Base-by-base conservation (phyloP, 192 early-diverging fungal species). In the Entomortierella lignicola region DNA sequence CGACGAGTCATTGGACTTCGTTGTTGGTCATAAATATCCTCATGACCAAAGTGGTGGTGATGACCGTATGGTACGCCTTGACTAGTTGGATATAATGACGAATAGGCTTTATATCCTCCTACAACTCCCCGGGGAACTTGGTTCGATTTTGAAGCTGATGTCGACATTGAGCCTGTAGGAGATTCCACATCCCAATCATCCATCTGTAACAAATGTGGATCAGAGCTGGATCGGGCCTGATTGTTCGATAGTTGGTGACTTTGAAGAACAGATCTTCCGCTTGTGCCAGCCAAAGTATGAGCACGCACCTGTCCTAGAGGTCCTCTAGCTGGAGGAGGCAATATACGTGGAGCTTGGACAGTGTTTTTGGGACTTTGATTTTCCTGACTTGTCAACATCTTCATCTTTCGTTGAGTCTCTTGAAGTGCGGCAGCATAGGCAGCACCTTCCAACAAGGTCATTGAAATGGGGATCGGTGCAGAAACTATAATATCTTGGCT, bases 1-100 rank as follows among this genome's bases (percentile, higher is more conserved):
- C 71, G 54, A 3, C 62, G 71, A 17, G 58, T 72, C 71, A 72
- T 72, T 1, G 71, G 71, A 17, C 71, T 72, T 8, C 71, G 61
- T 32, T 72, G 71, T 31, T 72, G 71, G 27, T 34, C 56, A 23
- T 65, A 72, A 34, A 55, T 72, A 48, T 65, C 59, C 29, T 62
- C 60, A 42, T 71, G 41, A 17, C 55, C 34, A 20, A 12, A 21
- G 12, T 55, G 42, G 8, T 71, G 41, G 15, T 39, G 37, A n/a
- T 21, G 44, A 15, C 8, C 15, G 15, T 20, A 54, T 27, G 52
- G 23, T 6, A 15, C 44, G 15, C 47, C 56, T 10, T 62, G 59
- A 3, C 17, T 52, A 52, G 18, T 34, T 30, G 21, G 54, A 42
- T 65, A 56, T 48, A 56, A 8, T 2, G 53, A 31, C 17, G 56